Evolutionary conservation across 83 land plant genomes (phyloP), one percentile per base, ranked within the genome.

Genomic region (Picea engelmannii): DNA sequence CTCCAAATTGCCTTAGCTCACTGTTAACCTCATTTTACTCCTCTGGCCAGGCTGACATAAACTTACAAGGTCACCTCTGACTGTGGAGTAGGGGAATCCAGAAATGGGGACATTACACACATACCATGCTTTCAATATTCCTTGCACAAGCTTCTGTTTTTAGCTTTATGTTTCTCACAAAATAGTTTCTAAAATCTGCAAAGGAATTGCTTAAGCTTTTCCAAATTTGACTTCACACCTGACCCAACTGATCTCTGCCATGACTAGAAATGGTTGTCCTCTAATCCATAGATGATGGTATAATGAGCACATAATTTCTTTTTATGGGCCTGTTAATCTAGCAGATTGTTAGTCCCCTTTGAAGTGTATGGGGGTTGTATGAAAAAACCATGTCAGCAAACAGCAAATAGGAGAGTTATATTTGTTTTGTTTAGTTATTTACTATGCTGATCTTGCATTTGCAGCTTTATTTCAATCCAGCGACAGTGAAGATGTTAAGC

Each of bases 391-490:
- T 9, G 17, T 78, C 60, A 31, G 16, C 17, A 60, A 25, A 78
- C 52, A 55, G 40, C 63, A 58, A 24, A 6, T 59, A 78, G 79
- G 40, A 60, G 23, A 74, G 58, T 49, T 44, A 4, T 74, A 4
- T 58, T 17, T 74, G 15, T 49, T 40, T 74, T 55, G 35, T 24
- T 60, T 61, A 18, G 44, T 25, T 49, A 59, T 59, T 78, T 59
- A 61, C 58, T 25, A 24, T 25, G 42, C 9, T 9, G 23, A 60
- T 78, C 65, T 59, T 24, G 31, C 31, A 71, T 63, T 47, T 89
- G 89, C 99, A 97, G 99, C 86, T 97, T 13, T 97, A 93, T 82
- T 97, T 97, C 81, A 95, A 97, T 87, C 99, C 99, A 62, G 98
- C 99, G 74, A 95, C 99, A 35, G 98, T 95, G 82, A 97, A 97